Evolutionary conservation across 164 flowering plant genomes (phyloP), one percentile per base, ranked within the genome.

Genomic region (Stephania yunnanensis): DNA sequence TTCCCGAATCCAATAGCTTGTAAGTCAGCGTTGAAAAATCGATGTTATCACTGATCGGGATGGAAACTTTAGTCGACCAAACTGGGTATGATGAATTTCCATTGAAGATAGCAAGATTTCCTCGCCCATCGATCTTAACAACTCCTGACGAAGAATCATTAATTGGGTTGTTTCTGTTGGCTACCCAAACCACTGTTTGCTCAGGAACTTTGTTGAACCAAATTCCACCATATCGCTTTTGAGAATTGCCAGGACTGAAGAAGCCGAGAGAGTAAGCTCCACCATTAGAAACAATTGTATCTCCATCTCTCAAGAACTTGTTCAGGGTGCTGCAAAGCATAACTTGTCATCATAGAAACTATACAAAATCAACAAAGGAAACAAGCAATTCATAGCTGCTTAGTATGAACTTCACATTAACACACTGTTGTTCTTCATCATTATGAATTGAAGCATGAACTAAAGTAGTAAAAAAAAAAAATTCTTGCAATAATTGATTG

Each of bases 131-230:
- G n/a, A 88, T 25, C 9, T 78, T 75, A 17, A 89, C 46, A 10
- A 82, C 68, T 10, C 90, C 88, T 0, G 88, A 81, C 3, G 88
- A 70, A 44, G 78, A 31, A 31, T 31, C 81, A 0, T 19, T 71
- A 13, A 90, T 31, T 1, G 91, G 94, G 11, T 42, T 7, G 31
- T 84, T 82, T 74, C 89, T 79, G 81, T 90, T 90, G 0, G 88
- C 89, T 12, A 90, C 87, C 91, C 93, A 90, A 13, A 87, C 83
- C 20, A 82, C 69, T 1, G 83, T 79, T n/a, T 46, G 42, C 10
- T 66, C 73, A 1, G 79, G 71, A 31, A 77, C 71, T 6, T 85
- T 78, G 36, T 78, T 76, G 78, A 69, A 86, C 92, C 90, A 89
- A 3, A 87, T 80, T n/a, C 92, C 92, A 5, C 86, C 1, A 71